A percentile compares a stretch with the other conserved stretches of the same genome.
These are phyloP conservation scores for Talaromyces thailandensis DNA, from an alignment of 495 filamentous ascomycete species.

Conservation along the genomic window DNA sequence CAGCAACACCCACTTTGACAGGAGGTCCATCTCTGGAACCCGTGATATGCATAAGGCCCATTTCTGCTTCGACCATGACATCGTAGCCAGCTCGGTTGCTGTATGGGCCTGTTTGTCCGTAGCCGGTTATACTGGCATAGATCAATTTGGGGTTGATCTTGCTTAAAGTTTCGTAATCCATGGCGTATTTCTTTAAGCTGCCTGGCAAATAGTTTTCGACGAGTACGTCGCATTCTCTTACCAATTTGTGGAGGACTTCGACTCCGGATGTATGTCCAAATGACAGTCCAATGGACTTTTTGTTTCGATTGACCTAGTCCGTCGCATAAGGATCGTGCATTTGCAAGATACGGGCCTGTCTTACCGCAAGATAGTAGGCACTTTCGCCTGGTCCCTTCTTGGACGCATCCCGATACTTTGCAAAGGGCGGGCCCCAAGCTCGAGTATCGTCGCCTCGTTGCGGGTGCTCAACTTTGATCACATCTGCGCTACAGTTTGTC, in stretches of 20 bases:
- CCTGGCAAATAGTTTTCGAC: constrained; percentile 97
- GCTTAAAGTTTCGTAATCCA: constrained; percentile 74
- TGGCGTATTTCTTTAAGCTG: constrained; percentile 77
- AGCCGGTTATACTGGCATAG: constrained; percentile 64
- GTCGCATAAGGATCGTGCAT: not conserved
- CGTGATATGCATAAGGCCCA: constrained; percentile 98
- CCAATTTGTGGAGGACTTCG: constrained; percentile 77
- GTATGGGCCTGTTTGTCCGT: constrained; percentile 91
- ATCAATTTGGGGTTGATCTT: constrained; percentile 69
- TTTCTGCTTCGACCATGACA: constrained; percentile 98
- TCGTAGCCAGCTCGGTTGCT: constrained; percentile 87
- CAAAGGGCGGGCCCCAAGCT: constrained; percentile 95
- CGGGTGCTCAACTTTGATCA: constrained; percentile 97
- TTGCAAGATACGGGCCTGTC: constrained; percentile 8
- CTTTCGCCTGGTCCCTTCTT: constrained; percentile 77
- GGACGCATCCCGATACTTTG: constrained; percentile 54
- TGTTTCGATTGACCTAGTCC: constrained; percentile 83
- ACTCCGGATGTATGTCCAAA: constrained; percentile 80
- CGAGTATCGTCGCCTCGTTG: constrained; percentile 86
- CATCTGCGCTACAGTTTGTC: constrained; percentile 59
- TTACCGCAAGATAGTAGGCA: constrained; percentile 86
- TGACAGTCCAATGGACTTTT: constrained; percentile 85
- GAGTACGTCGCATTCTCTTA: constrained; percentile 76
- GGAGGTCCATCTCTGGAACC: constrained; percentile 79
- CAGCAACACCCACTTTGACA: constrained; percentile 94